Evolutionary conservation across 176 grass and related monocot species (phyloP).

Genomic region (Melocanna baccifera): DNA sequence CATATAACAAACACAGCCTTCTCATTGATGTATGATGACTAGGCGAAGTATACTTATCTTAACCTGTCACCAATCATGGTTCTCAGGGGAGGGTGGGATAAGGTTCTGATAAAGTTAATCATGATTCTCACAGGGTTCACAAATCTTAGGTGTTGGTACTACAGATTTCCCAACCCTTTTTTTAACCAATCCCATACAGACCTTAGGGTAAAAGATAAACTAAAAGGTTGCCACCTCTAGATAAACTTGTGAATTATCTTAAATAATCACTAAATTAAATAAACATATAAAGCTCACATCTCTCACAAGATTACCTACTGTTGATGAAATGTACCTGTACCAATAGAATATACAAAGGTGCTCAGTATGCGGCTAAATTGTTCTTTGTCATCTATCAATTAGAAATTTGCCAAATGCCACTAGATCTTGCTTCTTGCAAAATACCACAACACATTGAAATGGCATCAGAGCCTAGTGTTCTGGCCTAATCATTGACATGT

Average conservation of each 20-base stretch:
- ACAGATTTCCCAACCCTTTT: not conserved
- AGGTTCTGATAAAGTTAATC: slow-evolving; percentile 19
- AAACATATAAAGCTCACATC: not conserved
- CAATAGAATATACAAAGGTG: not conserved
- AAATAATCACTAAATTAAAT: slow-evolving; percentile 5
- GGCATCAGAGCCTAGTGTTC: not conserved
- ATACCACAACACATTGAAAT: not conserved
- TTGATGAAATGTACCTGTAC: slow-evolving; percentile 7
- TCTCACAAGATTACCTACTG: not conserved
- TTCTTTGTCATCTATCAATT: not conserved
- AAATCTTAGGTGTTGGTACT: not conserved
- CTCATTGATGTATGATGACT: not conserved
- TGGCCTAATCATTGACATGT: not conserved
- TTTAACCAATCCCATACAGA: not conserved
- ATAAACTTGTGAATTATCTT: not conserved
- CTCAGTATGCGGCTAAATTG: not conserved
- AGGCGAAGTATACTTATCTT: not conserved
- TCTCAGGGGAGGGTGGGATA: not conserved
- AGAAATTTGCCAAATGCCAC: slow-evolving; percentile 3
- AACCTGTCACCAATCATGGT: slow-evolving; percentile 20
- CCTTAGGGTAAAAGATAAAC: not conserved
- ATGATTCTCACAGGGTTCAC: not conserved
- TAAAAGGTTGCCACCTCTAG: not conserved
- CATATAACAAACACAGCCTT: not conserved
- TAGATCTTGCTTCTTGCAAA: not conserved